Percentiles rank a stretch among this genome's conserved stretches.
Evolutionary conservation across 495 filamentous ascomycete species (phyloP).

Genomic region (Talaromyces liani): DNA sequence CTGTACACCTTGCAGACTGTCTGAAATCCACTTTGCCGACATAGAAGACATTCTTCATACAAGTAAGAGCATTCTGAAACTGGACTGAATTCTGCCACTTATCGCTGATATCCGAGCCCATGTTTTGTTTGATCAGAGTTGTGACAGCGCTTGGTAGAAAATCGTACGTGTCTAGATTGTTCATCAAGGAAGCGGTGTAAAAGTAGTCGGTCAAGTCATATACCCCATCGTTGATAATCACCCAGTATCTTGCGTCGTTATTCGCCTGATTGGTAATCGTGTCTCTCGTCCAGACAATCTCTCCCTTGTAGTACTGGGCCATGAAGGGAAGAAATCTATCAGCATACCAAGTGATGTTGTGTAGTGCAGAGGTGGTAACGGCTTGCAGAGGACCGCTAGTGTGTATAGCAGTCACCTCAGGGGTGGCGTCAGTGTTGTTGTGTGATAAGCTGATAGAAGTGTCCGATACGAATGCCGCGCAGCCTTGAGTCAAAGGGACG

Average conservation of each 20-base stretch:
- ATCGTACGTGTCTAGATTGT: conserved; percentile 44
- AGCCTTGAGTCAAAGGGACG: conserved; percentile 68
- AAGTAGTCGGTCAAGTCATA: conserved; percentile 94
- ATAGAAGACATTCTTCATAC: conserved; percentile 79
- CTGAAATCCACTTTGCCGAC: conserved; percentile 82
- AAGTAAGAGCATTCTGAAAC: conserved; percentile 56
- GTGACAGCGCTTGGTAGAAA: conserved; percentile 64
- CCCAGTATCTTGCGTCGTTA: conserved; percentile 65
- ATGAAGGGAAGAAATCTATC: conserved; percentile 70
- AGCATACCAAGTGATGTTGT: conserved; percentile 67
- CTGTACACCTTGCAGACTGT: conserved; percentile 63
- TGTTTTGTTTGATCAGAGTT: conserved; percentile 59
- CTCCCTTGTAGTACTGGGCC: conserved; percentile 76
- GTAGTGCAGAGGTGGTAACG: conserved; percentile 46
- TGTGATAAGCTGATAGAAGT: conserved; percentile 42
- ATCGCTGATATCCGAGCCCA: conserved; percentile 69
- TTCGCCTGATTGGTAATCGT: conserved; percentile 48
- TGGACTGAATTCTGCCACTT: conserved; percentile 47
- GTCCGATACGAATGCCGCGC: conserved; percentile 55
- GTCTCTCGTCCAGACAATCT: conserved; percentile 65
- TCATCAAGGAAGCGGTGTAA: conserved; percentile 50
- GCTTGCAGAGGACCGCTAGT: conserved; percentile 54
- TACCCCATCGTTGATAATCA: conserved; percentile 62
- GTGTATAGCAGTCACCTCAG: conserved; percentile 49
- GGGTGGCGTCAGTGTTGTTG: conserved; percentile 53